Evolutionary conservation across 495 filamentous ascomycete species (phyloP), one percentile per base, ranked within the genome.

Genomic region (Lophiostoma macrostomum): DNA sequence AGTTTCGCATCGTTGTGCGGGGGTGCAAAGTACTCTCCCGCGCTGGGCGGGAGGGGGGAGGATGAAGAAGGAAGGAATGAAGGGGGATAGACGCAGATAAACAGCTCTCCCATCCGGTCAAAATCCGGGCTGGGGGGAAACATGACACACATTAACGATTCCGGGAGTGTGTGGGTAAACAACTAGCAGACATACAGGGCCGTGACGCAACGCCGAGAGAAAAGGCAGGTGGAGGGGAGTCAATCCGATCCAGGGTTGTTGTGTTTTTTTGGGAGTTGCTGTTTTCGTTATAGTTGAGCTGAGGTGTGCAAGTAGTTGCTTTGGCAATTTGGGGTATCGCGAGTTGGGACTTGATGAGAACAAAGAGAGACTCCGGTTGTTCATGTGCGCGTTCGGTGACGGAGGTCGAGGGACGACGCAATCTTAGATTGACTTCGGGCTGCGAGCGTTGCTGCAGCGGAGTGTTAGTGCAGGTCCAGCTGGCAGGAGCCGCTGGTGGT

Each of bases 361-460:
- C 23, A 51, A 51, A 14, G 38, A 23, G 34, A 34, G 34, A 19
- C 16, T 31, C 28, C 24, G 41, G 42, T 53, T 53, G 28, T 52
- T 41, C 19, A 14, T 44, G 16, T 38, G n/a, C 12, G 35, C 11
- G 53, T 45, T 38, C 2, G 7, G 16, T 10, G 23, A 40, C 16
- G n/a, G 19, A 19, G 19, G 24, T 39, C 36, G 23, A 19, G 28
- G 5, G 35, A 14, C 13, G 29, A 32, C 27, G 51, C 45, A 44
- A 50, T 29, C 20, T 50, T 61, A 61, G 58, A 61, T 61, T 45
- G 47, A 22, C 23, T 49, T 53, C 24, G 66, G 66, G 49, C 61
- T 65, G 45, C 61, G 66, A 52, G 61, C 60, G 48, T 63, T 59
- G 43, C 64, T 68, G 53, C 37, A 22, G 19, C 4, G 4, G n/a